These are phyloP conservation scores for Geotrichum aggregatum DNA, from an alignment of 1,139 yeast genomes.

Conservation along the genomic window DNA sequence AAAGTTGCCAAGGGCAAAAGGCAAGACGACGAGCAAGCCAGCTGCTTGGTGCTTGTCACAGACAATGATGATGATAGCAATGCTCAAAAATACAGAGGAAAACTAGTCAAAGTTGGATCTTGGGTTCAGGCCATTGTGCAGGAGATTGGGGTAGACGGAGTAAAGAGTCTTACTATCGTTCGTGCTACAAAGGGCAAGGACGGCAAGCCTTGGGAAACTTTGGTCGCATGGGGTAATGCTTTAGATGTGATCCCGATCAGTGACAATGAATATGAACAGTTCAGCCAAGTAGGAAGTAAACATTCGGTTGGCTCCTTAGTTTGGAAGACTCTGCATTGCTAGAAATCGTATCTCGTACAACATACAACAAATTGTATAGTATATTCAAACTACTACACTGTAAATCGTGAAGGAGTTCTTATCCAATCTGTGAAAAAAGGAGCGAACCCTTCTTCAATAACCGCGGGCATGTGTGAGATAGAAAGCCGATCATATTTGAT, in stretches of 20 bases:
- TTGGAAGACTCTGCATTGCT: slow-evolving; percentile 10
- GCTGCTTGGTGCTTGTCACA: slow-evolving; percentile 23
- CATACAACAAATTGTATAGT: too few species aligned
- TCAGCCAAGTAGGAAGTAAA: neutral
- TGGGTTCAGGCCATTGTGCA: slow-evolving; percentile 28
- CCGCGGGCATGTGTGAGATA: too few species aligned
- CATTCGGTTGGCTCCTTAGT: neutral
- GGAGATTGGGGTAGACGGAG: slow-evolving; percentile 13
- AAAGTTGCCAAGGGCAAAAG: slow-evolving; percentile 29
- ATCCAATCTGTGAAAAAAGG: too few species aligned
- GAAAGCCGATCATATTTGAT: neutral
- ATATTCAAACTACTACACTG: too few species aligned
- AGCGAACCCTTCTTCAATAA: too few species aligned
- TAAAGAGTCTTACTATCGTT: slow-evolving; percentile 19
- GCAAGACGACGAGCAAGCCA: neutral
- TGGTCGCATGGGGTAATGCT: slow-evolving; percentile 21
- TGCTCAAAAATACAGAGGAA: slow-evolving; percentile 22
- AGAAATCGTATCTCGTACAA: too few species aligned
- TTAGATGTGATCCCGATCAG: slow-evolving; percentile 19
- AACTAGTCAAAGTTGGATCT: slow-evolving; percentile 26
- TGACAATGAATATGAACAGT: neutral
- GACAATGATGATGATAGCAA: slow-evolving; percentile 8
- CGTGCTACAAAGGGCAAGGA: slow-evolving; percentile 19
- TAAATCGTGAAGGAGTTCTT: too few species aligned
- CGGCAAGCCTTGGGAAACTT: slow-evolving; percentile 14